Percentiles rank a stretch among this genome's conserved stretches.
Evolutionary conservation across 495 filamentous ascomycete species (phyloP).

Genomic region (Trichoderma gamsii): DNA sequence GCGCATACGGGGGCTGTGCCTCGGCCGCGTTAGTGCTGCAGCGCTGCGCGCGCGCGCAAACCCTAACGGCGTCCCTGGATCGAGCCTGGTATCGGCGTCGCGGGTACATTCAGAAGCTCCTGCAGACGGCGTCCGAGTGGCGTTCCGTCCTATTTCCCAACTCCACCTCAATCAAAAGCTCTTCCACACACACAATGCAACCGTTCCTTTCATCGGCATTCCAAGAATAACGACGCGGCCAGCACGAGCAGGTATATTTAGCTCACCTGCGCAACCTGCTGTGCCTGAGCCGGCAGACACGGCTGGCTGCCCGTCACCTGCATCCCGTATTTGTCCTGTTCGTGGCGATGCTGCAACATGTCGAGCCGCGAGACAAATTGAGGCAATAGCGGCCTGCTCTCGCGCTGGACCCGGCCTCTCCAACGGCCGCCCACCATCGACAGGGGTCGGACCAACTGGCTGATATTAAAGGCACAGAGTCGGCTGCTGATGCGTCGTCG

Average conservation of each 20-base stretch:
- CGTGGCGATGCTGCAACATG: neutral
- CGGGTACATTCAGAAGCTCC: conserved; percentile 1
- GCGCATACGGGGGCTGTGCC: conserved; percentile 10
- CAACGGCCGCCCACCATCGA: neutral
- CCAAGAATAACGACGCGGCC: neutral
- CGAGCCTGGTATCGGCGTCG: neutral
- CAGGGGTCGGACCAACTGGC: neutral
- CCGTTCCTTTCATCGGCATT: neutral
- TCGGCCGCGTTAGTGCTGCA: neutral
- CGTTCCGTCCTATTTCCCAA: conserved; percentile 12
- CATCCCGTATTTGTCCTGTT: neutral
- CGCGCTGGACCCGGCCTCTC: neutral
- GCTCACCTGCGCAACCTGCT: neutral
- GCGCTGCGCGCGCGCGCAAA: neutral
- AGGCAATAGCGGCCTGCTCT: neutral
- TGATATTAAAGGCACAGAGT: conserved; percentile 10
- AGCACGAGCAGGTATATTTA: neutral
- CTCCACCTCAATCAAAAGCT: conserved; percentile 14
- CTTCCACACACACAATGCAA: conserved; percentile 13
- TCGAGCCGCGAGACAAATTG: conserved; percentile 3
- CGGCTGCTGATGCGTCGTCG: conserved; percentile 14
- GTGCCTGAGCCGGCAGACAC: neutral
- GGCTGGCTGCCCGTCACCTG: neutral
- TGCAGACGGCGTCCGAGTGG: conserved; percentile 13
- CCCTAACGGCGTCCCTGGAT: conserved; percentile 10